These are phyloP conservation scores for Malus sieversii DNA, from an alignment of 306 rosid genomes.

Conservation along the genomic window DNA sequence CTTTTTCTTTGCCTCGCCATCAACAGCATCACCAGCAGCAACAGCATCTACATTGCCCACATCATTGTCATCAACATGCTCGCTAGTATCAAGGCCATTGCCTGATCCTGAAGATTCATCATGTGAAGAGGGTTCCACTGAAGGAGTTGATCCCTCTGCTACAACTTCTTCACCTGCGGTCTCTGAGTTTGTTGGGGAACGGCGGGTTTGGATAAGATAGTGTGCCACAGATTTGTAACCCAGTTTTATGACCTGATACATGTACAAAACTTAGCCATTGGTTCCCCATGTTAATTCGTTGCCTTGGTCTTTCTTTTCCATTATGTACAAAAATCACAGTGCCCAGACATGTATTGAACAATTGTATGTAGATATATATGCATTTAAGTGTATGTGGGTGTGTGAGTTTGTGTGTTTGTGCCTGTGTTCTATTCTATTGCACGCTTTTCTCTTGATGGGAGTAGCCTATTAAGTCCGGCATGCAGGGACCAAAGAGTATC, in stretches of 20 bases:
- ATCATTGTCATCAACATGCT: constrained; percentile 2
- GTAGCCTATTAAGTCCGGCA: neutral
- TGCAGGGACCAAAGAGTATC: neutral
- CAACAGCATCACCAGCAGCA: constrained; percentile 2
- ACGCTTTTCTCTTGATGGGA: neutral
- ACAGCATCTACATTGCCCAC: neutral
- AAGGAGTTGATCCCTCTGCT: constrained; percentile 7
- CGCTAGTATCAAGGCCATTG: neutral
- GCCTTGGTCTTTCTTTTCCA: neutral
- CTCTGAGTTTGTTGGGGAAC: neutral
- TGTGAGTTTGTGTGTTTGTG: neutral
- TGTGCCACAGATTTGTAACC: constrained; percentile 55
- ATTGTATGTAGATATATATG: neutral
- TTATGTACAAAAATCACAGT: too few relatives aligned
- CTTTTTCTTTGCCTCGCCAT: neutral
- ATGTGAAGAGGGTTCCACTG: neutral
- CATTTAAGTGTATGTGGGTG: neutral
- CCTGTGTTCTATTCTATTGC: neutral
- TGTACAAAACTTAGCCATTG: neutral
- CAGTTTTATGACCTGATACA: constrained; percentile 22
- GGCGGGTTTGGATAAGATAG: constrained; percentile 36
- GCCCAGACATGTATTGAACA: neutral
- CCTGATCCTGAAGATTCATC: neutral
- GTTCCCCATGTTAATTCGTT: neutral
- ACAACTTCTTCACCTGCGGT: constrained; percentile 9